A percentile compares a stretch with the other conserved stretches of the same genome.
phyloP scores from a whole-genome alignment of 805 yeast species.

The Starmera quercuum region DNA sequence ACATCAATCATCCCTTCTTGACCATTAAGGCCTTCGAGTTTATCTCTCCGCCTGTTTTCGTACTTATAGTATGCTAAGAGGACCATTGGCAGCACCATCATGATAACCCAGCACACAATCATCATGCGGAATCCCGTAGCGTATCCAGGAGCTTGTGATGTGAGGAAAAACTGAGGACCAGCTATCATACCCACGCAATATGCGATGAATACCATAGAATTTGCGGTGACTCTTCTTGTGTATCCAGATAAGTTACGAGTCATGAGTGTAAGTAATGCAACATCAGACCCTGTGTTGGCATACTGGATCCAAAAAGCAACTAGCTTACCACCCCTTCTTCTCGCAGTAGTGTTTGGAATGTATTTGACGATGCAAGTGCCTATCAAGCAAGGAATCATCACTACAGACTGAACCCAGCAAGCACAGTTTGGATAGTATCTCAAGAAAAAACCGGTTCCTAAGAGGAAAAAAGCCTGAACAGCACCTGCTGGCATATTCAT shows the following conservation, averaged over 20 bases:
- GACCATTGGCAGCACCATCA: too few relatives aligned
- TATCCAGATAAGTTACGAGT: conserved; percentile 41
- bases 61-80: too few relatives aligned
- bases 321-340: too few relatives aligned
- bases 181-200: conserved; percentile 36
- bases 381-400: conserved; percentile 14
- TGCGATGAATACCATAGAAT: conserved; percentile 28
- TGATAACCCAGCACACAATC: too few relatives aligned
- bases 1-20: too few relatives aligned
- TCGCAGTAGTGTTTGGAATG: conserved; percentile 23
- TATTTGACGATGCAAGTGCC: too few relatives aligned
- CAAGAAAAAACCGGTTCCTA: too few relatives aligned
- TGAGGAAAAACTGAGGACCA: conserved; percentile 41
- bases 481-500: conserved; percentile 23
- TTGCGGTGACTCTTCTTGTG: conserved; percentile 31
- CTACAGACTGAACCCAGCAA: conserved; percentile 21
- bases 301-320: conserved; percentile 25
- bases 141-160: conserved; percentile 33
- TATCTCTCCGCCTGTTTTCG: too few relatives aligned
- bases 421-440: too few relatives aligned
- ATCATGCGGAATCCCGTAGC: conserved; percentile 39
- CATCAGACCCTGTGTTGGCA: conserved; percentile 24
- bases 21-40: too few relatives aligned
- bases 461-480: too few relatives aligned
- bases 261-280: conserved; percentile 23